Conservation (phyloP, 108 stramenopile genomes). For the Fragilaria crotonensis region DNA sequence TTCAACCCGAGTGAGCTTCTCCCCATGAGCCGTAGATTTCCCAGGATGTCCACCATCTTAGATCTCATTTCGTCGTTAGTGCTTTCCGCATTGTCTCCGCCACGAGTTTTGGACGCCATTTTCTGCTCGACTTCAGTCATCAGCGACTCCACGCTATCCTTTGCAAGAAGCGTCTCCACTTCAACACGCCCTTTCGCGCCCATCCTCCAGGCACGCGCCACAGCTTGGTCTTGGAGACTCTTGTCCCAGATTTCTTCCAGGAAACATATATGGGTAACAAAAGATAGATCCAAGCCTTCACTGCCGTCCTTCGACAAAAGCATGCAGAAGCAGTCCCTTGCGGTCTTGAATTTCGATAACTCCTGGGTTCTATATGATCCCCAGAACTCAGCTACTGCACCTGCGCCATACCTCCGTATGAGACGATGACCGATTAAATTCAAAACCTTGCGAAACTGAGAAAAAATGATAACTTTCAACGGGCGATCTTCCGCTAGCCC, state of each 20-base stretch:
- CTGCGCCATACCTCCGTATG: conserved; percentile 54
- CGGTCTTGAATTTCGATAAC: conserved; percentile 53
- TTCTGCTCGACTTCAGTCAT: conserved; percentile 34
- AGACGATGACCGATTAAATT: conserved; percentile 66
- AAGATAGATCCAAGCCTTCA: conserved; percentile 90
- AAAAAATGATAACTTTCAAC: conserved; percentile 76
- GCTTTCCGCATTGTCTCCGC: background rate
- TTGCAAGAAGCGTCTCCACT: conserved; percentile 83
- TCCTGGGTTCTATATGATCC: conserved; percentile 42
- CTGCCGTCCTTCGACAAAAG: conserved; percentile 85
- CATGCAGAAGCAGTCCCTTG: conserved; percentile 65
- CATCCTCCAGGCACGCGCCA: conserved; percentile 91
- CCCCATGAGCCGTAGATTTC: background rate
- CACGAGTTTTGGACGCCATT: background rate
- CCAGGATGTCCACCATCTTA: background rate
- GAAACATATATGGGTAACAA: conserved; percentile 92
- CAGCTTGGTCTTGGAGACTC: conserved; percentile 71
- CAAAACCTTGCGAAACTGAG: conserved; percentile 64
- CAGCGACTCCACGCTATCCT: conserved; percentile 76
- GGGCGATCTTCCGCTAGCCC: conserved; percentile 19
- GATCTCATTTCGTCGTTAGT: background rate
- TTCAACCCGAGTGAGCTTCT: background rate
- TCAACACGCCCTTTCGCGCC: conserved; percentile 76
- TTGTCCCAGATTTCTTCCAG: conserved; percentile 79
- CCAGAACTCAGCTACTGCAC: conserved; percentile 76